Conservation (phyloP, 768 basidiomycete species). For the Collybia mongolica region DNA sequence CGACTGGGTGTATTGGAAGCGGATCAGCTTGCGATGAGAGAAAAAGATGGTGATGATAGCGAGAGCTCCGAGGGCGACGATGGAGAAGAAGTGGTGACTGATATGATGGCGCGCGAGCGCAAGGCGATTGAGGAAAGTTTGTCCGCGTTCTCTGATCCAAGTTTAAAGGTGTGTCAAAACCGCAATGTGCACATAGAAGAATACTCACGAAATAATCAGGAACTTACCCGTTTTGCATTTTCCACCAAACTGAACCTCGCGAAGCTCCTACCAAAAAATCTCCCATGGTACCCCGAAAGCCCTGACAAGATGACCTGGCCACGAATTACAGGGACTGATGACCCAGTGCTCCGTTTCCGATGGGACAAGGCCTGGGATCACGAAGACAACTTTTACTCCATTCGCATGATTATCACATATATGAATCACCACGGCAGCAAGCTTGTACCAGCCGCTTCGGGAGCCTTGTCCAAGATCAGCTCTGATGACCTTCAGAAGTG, state of each 20-base stretch:
- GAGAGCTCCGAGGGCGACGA: not conserved
- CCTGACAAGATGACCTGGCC: constrained; percentile 7
- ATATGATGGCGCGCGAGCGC: not conserved
- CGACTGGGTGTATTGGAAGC: not conserved
- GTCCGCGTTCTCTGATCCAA: not conserved
- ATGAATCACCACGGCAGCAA: constrained; percentile 1
- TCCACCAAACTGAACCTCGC: not conserved
- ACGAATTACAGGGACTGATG: not conserved
- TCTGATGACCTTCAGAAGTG: constrained; percentile 1
- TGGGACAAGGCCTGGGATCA: constrained; percentile 1
- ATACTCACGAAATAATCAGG: not conserved
- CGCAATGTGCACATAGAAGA: not conserved
- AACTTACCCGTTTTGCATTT: not conserved
- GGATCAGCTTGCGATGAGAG: not conserved
- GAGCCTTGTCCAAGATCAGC: not conserved
- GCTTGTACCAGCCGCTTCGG: not conserved
- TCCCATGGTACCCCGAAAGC: constrained; percentile 6
- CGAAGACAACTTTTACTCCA: constrained; percentile 3
- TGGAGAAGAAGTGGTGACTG: not conserved
- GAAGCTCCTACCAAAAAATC: not conserved
- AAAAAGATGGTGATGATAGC: not conserved
- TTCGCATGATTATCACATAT: constrained; percentile 3
- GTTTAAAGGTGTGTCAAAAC: not conserved
- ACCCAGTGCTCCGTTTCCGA: constrained; percentile 1
- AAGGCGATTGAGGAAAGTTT: not conserved